phyloP scores from a whole-genome alignment of 257 asterid species.

The Gentiana macrophylla region DNA sequence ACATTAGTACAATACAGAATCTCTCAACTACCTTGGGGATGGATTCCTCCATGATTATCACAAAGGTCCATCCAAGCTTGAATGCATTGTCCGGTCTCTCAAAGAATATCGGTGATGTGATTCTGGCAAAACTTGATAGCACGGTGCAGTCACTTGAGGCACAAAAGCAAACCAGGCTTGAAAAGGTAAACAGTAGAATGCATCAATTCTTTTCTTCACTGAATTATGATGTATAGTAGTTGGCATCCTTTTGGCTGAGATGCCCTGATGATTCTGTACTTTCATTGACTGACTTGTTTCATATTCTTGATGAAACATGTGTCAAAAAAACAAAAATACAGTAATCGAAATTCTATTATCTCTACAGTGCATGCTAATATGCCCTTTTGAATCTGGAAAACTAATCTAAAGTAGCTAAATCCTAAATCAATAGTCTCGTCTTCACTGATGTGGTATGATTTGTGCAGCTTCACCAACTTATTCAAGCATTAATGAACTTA shows the following conservation, averaged over 20 bases:
- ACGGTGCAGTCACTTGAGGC: conserved; percentile 70
- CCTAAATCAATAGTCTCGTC: background rate
- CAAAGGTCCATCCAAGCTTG: conserved; percentile 98
- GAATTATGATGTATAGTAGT: too few relatives aligned
- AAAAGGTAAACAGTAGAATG: conserved; percentile 40
- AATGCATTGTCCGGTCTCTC: conserved; percentile 82
- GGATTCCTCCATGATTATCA: conserved; percentile 84
- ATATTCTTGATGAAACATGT: too few relatives aligned
- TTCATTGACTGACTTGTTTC: background rate
- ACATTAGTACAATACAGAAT: conserved; percentile 48
- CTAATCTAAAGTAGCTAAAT: too few relatives aligned
- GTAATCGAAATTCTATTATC: too few relatives aligned
- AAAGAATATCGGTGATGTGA: conserved; percentile 74
- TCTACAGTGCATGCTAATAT: too few relatives aligned
- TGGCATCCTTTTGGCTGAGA: background rate
- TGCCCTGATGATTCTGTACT: background rate
- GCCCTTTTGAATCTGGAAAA: too few relatives aligned
- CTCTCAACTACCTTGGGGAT: conserved; percentile 75
- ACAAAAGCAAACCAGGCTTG: conserved; percentile 66
- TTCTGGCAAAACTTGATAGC: conserved; percentile 60
- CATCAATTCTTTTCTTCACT: background rate
- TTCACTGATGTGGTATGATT: conserved; percentile 7
- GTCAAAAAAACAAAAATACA: too few relatives aligned
- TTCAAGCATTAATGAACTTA: conserved; percentile 67
- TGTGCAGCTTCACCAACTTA: conserved; percentile 83